Evolutionary conservation across 495 filamentous ascomycete species (phyloP).

Genomic region (Apiosordaria backusii): DNA sequence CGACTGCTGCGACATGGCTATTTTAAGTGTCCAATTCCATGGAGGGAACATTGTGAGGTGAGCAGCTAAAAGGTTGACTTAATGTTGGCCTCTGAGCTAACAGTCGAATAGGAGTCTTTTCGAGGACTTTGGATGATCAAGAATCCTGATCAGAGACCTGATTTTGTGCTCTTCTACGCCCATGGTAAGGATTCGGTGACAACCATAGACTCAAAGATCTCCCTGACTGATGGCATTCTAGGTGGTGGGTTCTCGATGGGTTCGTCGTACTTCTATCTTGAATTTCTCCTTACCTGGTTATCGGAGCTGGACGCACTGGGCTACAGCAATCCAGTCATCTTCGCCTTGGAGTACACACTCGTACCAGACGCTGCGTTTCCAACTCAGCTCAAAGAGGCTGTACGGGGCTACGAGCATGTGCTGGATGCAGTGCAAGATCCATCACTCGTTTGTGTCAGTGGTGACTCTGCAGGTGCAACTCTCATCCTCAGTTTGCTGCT

Average conservation of each 20-base stretch:
- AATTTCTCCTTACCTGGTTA: slow-evolving; percentile 68
- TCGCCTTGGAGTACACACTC: slow-evolving; percentile 73
- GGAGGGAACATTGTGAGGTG: slow-evolving; percentile 57
- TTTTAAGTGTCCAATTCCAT: slow-evolving; percentile 54
- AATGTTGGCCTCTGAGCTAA: slow-evolving; percentile 18
- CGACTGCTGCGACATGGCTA: slow-evolving; percentile 69
- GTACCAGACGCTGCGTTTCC: slow-evolving; percentile 71
- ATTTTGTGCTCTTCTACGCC: slow-evolving; percentile 68
- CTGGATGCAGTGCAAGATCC: slow-evolving; percentile 52
- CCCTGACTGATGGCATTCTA: slow-evolving; percentile 17
- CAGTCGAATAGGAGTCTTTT: slow-evolving; percentile 29
- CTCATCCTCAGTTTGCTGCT: slow-evolving; percentile 65
- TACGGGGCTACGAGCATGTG: slow-evolving; percentile 63
- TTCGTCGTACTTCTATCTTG: slow-evolving; percentile 73
- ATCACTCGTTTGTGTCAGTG: slow-evolving; percentile 58
- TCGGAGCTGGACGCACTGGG: slow-evolving; percentile 54
- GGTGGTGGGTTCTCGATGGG: slow-evolving; percentile 78
- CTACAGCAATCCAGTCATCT: slow-evolving; percentile 70
- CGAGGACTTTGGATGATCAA: slow-evolving; percentile 60
- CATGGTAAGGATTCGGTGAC: slow-evolving; percentile 54
- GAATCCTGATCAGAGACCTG: slow-evolving; percentile 52
- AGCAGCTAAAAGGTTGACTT: slow-evolving; percentile 10
- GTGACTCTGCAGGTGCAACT: slow-evolving; percentile 72
- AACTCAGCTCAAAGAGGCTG: slow-evolving; percentile 60
- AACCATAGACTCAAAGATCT: neutral